Evolutionary conservation across 495 filamentous ascomycete genomes (phyloP).

Genomic region (Daldinia vernicosa): DNA sequence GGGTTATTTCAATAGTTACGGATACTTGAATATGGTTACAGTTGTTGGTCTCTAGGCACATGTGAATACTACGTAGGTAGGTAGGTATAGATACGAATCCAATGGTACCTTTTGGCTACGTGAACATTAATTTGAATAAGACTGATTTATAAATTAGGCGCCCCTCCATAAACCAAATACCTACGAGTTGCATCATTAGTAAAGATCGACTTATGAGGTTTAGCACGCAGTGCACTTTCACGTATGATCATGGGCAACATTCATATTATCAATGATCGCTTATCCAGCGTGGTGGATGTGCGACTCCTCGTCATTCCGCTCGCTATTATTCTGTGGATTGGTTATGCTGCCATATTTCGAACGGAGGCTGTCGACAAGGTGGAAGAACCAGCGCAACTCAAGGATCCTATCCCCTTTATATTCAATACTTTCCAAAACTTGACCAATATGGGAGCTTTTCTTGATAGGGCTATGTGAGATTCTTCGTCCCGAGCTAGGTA

Average conservation of each 20-base stretch:
- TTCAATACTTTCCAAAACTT: conserved; percentile 1
- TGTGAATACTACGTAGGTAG: no score
- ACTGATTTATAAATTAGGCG: not conserved
- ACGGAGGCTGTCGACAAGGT: not conserved
- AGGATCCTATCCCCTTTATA: not conserved
- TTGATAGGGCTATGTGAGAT: not conserved
- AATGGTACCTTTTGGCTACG: not conserved
- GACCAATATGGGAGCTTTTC: not conserved
- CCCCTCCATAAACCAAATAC: not conserved
- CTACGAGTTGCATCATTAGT: not conserved
- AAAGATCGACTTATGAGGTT: not conserved
- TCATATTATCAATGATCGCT: not conserved
- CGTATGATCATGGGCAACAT: not conserved
- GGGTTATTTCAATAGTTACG: not conserved
- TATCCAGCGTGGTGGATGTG: not conserved
- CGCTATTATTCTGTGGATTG: not conserved
- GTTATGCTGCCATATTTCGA: not conserved
- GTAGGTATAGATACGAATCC: not conserved
- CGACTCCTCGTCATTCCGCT: not conserved
- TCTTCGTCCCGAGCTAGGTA: not conserved
- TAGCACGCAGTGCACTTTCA: not conserved
- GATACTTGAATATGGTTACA: not conserved
- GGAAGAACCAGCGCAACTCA: not conserved
- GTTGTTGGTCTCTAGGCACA: not conserved
- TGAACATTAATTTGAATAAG: not conserved